Conservation (phyloP, 1,284 basidiomycete species). For the Cryptococcus amylolentus region DNA sequence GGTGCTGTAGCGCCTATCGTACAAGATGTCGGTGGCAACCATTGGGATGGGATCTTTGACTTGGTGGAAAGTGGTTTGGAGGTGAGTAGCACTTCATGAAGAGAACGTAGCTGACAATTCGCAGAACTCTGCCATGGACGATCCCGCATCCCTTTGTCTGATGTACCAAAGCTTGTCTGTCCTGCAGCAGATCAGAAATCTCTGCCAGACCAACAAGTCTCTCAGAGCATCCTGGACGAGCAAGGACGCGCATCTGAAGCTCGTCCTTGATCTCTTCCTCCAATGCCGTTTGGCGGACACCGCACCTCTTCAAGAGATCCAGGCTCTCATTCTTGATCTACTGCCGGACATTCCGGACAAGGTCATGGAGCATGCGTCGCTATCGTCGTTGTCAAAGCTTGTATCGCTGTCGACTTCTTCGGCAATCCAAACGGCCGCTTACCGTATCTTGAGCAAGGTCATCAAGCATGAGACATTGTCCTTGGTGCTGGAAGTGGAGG, state of each 20-base stretch:
- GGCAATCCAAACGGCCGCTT: slow-evolving; percentile 38
- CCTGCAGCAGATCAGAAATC: slow-evolving; percentile 66
- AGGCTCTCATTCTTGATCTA: slow-evolving; percentile 63
- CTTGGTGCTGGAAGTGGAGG: slow-evolving; percentile 78
- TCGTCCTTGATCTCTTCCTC: slow-evolving; percentile 39
- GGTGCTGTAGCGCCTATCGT: slow-evolving; percentile 77
- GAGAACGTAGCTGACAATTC: slow-evolving; percentile 6
- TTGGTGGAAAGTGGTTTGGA: slow-evolving; percentile 83
- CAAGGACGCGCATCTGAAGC: slow-evolving; percentile 50
- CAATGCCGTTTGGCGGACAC: slow-evolving; percentile 29
- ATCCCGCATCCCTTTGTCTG: slow-evolving; percentile 60
- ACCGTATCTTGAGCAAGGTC: slow-evolving; percentile 36
- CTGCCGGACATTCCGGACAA: slow-evolving; percentile 63
- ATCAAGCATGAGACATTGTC: slow-evolving; percentile 34
- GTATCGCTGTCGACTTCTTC: slow-evolving; percentile 31
- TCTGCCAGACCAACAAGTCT: slow-evolving; percentile 67
- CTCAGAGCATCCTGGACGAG: slow-evolving; percentile 68
- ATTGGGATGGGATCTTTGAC: slow-evolving; percentile 92
- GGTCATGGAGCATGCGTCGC: slow-evolving; percentile 58
- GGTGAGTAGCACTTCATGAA: slow-evolving; percentile 52
- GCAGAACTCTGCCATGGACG: slow-evolving; percentile 62
- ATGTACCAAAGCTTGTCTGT: slow-evolving; percentile 69
- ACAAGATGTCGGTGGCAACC: slow-evolving; percentile 78
- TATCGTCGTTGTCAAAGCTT: slow-evolving; percentile 27
- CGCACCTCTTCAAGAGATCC: slow-evolving; percentile 64